Evolutionary conservation across 345 rosid genomes (phyloP).

Genomic region (sweet orange (Citrus sinensis)): DNA sequence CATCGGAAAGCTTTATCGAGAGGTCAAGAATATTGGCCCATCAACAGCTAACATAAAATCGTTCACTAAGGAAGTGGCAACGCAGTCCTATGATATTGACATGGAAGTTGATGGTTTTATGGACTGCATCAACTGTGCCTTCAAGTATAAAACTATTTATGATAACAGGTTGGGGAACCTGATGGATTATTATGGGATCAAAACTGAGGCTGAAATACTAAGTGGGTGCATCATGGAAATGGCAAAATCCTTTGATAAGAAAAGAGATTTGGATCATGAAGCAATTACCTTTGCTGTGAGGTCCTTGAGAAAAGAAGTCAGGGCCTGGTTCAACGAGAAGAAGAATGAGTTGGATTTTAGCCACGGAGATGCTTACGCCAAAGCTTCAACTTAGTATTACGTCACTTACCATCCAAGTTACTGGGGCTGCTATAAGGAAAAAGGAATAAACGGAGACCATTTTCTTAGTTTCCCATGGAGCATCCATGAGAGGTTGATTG

Average conservation of each 20-base stretch:
- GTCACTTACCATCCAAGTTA: conserved; percentile 42
- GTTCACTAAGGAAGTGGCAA: conserved; percentile 35
- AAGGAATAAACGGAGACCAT: conserved; percentile 28
- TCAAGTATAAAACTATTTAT: conserved; percentile 29
- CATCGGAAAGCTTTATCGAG: conserved; percentile 47
- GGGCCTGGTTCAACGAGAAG: conserved; percentile 38
- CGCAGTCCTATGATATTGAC: conserved; percentile 34
- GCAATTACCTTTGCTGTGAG: conserved; percentile 31
- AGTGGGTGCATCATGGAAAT: conserved; percentile 38
- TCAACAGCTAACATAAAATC: conserved; percentile 16
- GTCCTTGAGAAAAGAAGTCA: conserved; percentile 43
- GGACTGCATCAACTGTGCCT: conserved; percentile 32
- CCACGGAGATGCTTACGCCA: conserved; percentile 21
- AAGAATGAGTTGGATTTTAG: conserved; percentile 14
- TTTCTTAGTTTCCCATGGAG: conserved; percentile 49
- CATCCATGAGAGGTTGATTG: conserved; percentile 32
- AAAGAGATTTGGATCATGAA: conserved; percentile 29
- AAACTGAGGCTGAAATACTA: conserved; percentile 43
- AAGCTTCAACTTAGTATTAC: conserved; percentile 52
- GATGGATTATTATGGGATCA: conserved; percentile 47
- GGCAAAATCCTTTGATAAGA: conserved; percentile 34
- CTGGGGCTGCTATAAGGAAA: conserved; percentile 37
- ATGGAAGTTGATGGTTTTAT: conserved; percentile 43
- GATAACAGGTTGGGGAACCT: conserved; percentile 37
- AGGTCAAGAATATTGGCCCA: conserved; percentile 32